Base-by-base conservation (phyloP, 495 filamentous ascomycete species). In the Sabuloglossum arenarium region DNA sequence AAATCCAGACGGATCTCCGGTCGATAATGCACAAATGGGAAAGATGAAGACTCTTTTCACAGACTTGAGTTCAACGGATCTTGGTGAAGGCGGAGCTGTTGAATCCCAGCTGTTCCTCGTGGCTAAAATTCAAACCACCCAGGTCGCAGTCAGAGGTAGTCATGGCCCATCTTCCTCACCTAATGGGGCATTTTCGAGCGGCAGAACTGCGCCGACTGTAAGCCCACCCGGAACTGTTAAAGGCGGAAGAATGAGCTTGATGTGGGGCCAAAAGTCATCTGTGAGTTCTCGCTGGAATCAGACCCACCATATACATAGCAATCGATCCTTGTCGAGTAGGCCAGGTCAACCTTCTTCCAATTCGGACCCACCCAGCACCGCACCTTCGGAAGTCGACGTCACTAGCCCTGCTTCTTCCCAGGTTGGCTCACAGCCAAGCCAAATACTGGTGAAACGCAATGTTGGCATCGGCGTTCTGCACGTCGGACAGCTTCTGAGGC, bases 31-130 rank as follows among this genome's bases (percentile, higher is more conserved):
- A 3, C 75, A 77, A 60, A 75, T 74, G 58, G 72, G 75, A 55
- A 82, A 79, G 63, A 73, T 88, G 66, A 88, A 84, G 63, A 93
- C 87, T 0, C 68, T 99, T 11, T 96, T 97, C 64, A 81, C 85
- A 16, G 86, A 96, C 58, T 70, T 97, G 16, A 81, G 80, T 27
- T 74, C 85, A 0, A 74, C 77, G 50, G 93, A 99, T 66, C 82
- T 93, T 60, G 88, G 87, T 24, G 86, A 94, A 57, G 78, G 75
- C 3, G 74, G 80, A 3, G 73, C 79, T 25, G 73, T 72, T 49
- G 78, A 79, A 2, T 73, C 73, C 10, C 79, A 88, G 50, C 65
- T 96, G 28, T 97, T 82, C 63, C 72, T 97, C 0, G 79, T 95
- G n/a, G 83, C 88, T 53, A 84, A 84, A 58, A 77, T 95, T 28